phyloP scores from a whole-genome alignment of 768 basidiomycete species.

The Xerocomellus intermedius region DNA sequence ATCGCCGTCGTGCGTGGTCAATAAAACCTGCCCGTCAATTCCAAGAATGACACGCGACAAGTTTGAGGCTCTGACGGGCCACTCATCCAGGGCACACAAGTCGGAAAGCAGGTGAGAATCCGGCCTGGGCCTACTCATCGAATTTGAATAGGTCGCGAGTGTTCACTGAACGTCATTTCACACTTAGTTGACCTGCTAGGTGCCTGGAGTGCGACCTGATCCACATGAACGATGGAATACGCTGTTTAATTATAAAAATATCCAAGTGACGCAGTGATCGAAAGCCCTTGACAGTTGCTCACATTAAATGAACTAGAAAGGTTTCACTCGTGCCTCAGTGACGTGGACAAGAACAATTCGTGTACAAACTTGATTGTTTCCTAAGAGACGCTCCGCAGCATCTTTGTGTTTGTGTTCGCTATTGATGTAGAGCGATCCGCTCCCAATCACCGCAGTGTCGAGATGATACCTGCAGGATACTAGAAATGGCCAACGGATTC shows the following conservation, averaged over 20 bases:
- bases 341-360: neutral
- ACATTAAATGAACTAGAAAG: neutral
- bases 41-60: conserved; percentile 8
- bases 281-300: conserved; percentile 1
- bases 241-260: neutral
- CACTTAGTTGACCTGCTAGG: neutral
- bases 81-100: neutral
- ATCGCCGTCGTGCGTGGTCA: conserved; percentile 20
- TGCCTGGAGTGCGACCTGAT: conserved; percentile 19
- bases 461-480: neutral
- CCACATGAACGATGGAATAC: conserved; percentile 17
- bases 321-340: conserved; percentile 8
- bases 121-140: neutral
- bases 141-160: neutral
- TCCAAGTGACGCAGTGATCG: conserved; percentile 1
- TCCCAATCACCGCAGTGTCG: conserved; percentile 17
- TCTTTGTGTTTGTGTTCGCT: conserved; percentile 1
- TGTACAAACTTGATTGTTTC: conserved; percentile 14
- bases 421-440: neutral
- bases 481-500: conserved; percentile 3
- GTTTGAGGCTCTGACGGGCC: conserved; percentile 8
- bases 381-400: neutral
- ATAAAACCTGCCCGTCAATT: conserved; percentile 3
- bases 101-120: conserved; percentile 12
- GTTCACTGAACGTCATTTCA: neutral